These are phyloP conservation scores for Glebionis coronaria DNA, from an alignment of 129 eudicot species.

Conservation along the genomic window DNA sequence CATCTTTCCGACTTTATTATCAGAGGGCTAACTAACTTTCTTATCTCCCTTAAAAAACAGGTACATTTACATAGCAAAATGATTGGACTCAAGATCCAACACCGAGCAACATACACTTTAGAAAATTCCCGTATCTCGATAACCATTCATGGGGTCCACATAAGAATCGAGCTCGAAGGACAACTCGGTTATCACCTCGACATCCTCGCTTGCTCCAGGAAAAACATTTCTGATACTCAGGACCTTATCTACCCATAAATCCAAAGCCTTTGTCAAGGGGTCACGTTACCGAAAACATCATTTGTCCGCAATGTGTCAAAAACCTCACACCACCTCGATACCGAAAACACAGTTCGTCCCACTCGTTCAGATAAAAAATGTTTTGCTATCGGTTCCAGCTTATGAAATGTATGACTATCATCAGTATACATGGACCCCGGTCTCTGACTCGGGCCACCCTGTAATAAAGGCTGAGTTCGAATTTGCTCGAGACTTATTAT, in stretches of 20 bases:
- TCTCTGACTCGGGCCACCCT: conserved; percentile 52
- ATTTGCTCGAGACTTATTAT: conserved; percentile 72
- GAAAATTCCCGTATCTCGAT: conserved; percentile 71
- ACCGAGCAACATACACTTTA: conserved; percentile 85
- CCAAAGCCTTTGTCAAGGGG: conserved; percentile 68
- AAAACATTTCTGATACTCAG: conserved; percentile 69
- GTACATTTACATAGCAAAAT: conserved; percentile 83
- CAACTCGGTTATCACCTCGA: conserved; percentile 60
- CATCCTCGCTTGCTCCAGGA: conserved; percentile 81
- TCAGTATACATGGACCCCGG: conserved; percentile 87
- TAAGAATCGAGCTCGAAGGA: conserved; percentile 87
- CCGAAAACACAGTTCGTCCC: conserved; percentile 67
- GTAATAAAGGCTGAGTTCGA: conserved; percentile 60
- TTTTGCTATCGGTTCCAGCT: conserved; percentile 88
- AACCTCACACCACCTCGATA: conserved; percentile 70
- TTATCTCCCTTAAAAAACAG: conserved; percentile 32
- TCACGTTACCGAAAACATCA: conserved; percentile 58
- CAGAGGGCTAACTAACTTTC: background rate
- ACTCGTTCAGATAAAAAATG: conserved; percentile 61
- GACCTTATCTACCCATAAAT: conserved; percentile 79
- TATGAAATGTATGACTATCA: conserved; percentile 85
- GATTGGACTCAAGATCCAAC: conserved; percentile 55
- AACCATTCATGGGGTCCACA: conserved; percentile 62
- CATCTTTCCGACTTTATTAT: background rate
- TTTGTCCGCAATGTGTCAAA: conserved; percentile 84